Evolutionary conservation across 768 basidiomycete genomes (phyloP), one percentile per base, ranked within the genome.

Genomic region (Pulveroboletus frians): DNA sequence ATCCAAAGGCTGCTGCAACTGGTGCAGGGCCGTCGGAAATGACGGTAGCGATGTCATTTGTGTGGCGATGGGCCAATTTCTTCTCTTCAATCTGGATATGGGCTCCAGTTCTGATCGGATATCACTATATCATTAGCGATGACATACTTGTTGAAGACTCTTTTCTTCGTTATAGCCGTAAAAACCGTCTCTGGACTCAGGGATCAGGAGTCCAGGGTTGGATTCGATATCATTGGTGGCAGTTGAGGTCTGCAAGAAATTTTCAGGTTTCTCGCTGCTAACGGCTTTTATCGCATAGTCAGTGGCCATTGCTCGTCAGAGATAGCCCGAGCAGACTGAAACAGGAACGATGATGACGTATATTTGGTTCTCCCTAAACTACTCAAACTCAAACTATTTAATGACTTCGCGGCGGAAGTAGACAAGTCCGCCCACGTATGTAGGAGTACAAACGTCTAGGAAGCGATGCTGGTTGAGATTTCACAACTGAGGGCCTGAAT

Each of bases 161-260:
- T 84, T 86, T 69, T 91, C 90, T 56, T 92, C 87, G 18, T 72
- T 73, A 65, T 92, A 92, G 9, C 83, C 83, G 63, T 86, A 92
- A 67, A 82, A 91, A 0, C 83, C 85, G 59, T 89, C 86, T 54
- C 78, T 76, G 3, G 79, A 66, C 56, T 84, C 75, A 9, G 74
- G 70, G 17, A 70, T 67, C 36, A 68, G 55, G 36, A 79, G 56
- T 2, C 67, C 69, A 5, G 67, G 57, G 27, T 46, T 54, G n/a
- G 58, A 40, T 44, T 60, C 64, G 23, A 47, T 30, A 13, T 46
- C 51, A 30, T 31, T 21, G 17, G 45, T 30, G 17, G 59, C 15
- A 8, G 5, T 34, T 18, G 50, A 15, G 29, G 47, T 32, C 9
- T 9, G 46, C 4, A 20, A 14, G 1, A 26, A 32, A 8, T 4